A percentile compares a stretch with the other conserved stretches of the same genome.
phyloP scores from a whole-genome alignment of 169 alveolate species.

The Cyclospora cayetanensis region DNA sequence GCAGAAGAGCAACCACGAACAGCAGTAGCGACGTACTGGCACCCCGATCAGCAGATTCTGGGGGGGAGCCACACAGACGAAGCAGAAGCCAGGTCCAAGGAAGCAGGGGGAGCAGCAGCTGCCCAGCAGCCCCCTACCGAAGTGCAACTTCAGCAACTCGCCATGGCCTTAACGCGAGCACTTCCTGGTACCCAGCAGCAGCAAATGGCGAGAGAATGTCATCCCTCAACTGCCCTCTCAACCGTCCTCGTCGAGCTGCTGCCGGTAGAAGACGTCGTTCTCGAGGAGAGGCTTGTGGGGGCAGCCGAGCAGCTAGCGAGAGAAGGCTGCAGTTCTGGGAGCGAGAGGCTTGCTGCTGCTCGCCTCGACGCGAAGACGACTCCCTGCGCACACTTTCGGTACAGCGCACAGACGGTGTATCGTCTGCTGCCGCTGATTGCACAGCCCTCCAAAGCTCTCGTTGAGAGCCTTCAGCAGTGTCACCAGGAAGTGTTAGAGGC shows the following conservation, averaged over 20 bases:
- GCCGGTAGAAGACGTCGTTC: slow-evolving; percentile 35
- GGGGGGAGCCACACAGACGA: background rate
- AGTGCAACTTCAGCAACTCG: slow-evolving; percentile 41
- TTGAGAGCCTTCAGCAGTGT: slow-evolving; percentile 23
- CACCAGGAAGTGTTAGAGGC: slow-evolving; percentile 54
- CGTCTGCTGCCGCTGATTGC: slow-evolving; percentile 59
- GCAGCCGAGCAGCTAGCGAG: background rate
- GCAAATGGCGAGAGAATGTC: background rate
- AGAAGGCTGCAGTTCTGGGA: background rate
- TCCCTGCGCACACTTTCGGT: slow-evolving; percentile 42
- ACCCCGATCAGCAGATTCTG: background rate
- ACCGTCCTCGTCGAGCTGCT: slow-evolving; percentile 40
- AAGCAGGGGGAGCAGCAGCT: no score
- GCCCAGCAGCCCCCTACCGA: background rate
- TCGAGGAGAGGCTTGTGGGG: slow-evolving; percentile 11
- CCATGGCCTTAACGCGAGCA: slow-evolving; percentile 18
- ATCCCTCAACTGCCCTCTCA: slow-evolving; percentile 10
- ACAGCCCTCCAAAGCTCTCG: slow-evolving; percentile 2
- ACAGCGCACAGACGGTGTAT: slow-evolving; percentile 22
- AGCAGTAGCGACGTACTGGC: slow-evolving; percentile 12
- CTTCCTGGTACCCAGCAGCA: background rate
- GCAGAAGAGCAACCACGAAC: no score
- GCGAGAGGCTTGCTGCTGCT: no score
- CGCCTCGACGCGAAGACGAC: background rate
- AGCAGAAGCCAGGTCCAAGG: no score